Evolutionary conservation across 441 rosid genomes (phyloP), one percentile per base, ranked within the genome.

Genomic region (Arabidopsis hybrid): DNA sequence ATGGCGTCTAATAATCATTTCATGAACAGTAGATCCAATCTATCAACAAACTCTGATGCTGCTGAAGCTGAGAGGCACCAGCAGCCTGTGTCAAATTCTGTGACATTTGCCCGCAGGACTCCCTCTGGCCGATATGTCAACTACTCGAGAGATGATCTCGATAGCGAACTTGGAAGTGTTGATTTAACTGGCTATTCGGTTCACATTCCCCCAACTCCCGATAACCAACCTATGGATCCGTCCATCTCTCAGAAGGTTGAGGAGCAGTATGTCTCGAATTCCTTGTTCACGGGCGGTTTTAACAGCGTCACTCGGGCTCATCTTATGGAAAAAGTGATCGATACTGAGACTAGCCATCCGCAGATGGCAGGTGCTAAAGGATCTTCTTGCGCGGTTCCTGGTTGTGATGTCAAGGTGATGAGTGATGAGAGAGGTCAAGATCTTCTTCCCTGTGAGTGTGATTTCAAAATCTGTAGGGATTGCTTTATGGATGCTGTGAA

Each of bases 331-430:
- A 93, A 91, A 80, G 97, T 93, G 74, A 88, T 83, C 6, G 97
- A 93, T 16, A 87, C 97, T 17, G 92, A 87, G 78, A 81, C 96
- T 1, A 93, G 34, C 80, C 98, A 93, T 83, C 98, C 98, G 13
- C 98, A 93, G 78, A 93, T 93, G 97, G 96, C 97, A 1, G 97
- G 98, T 14, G 87, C 89, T 0, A 93, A 91, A 75, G 98, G 98
- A n/a, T 91, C 98, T 2, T 88, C 96, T 0, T 93, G 97, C 53
- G 85, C 97, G 0, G 72, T 93, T 58, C 89, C 85, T 8, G 97
- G 98, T 2, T 93, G 98, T 74, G 98, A 93, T 83, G 94, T 88
- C 21, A 91, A 87, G 78, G 94, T 90, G 56, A 93, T 93, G 97
- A 91, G 87, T 49, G 98, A 91, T 72, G 97, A 81, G 81, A 91